Evolutionary conservation across 164 flowering plant species (phyloP).

Genomic region (Magnolia kwangsiensis): DNA sequence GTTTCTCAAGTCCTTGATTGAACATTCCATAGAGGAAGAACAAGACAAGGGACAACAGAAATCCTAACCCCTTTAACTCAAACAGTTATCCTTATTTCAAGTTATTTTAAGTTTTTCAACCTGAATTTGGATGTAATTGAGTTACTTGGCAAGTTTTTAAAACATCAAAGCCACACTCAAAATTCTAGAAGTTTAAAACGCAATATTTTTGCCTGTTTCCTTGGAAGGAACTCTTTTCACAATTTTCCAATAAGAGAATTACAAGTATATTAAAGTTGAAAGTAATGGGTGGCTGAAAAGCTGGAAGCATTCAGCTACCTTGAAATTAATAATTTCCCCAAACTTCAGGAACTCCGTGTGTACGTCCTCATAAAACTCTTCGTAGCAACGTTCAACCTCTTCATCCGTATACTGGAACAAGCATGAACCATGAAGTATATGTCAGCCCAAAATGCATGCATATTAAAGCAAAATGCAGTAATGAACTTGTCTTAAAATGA

Average conservation of each 20-base stretch:
- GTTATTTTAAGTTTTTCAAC: background rate
- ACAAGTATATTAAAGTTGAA: background rate
- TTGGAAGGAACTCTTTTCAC: background rate
- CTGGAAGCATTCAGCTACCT: slow-evolving; percentile 42
- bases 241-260: background rate
- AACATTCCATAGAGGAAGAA: background rate
- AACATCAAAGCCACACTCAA: background rate
- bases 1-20: background rate
- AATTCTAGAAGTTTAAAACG: too few species aligned
- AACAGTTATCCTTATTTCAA: background rate
- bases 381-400: slow-evolving; percentile 78
- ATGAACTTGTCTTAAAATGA: background rate
- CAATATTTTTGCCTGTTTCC: too few species aligned
- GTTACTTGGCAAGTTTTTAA: background rate
- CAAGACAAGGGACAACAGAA: background rate
- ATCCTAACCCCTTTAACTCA: background rate
- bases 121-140: background rate
- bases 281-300: background rate
- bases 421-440: slow-evolving; percentile 4
- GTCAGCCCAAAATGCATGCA: slow-evolving; percentile 1
- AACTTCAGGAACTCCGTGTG: slow-evolving; percentile 95
- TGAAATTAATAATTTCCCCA: slow-evolving; percentile 92
- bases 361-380: slow-evolving; percentile 97
- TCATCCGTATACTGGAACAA: slow-evolving; percentile 77
- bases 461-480: too few species aligned